Evolutionary conservation across 2,329 filamentous ascomycete species (phyloP), one percentile per base, ranked within the genome.

Genomic region (Simplicillium sp.): DNA sequence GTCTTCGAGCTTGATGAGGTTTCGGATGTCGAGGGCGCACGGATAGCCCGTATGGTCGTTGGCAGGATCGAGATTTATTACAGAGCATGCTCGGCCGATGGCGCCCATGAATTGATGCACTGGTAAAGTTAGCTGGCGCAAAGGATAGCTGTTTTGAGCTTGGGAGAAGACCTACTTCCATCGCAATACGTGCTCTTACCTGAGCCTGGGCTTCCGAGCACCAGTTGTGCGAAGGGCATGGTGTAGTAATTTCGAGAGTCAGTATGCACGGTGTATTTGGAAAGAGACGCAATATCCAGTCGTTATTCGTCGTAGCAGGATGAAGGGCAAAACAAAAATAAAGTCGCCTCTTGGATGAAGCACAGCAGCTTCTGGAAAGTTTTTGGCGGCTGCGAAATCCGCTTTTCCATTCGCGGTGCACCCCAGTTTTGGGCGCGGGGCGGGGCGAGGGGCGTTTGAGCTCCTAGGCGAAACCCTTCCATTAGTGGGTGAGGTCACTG

Each of bases 161-260:
- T 28, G 38, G n/a, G 7, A 17, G 13, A 6, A 29, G 28, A 55
- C 78, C 61, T 62, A 82, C 79, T 95, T 58, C 92, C 92, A 79
- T 97, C 87, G 70, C 90, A 97, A 61, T 95, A 96, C 7, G 92
- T 98, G 49, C 88, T 96, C 68, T 98, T 98, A 46, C 92, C 92
- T 25, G 88, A 81, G 54, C 92, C 92, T 7, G 92, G 92, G 50
- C 89, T 90, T n/a, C 92, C 92, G 53, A 95, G 80, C 31, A 95
- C 80, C 34, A 96, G 80, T 66, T 94, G 85, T 44, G 71, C 75
- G 54, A 80, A 80, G 38, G 75, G 73, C 75, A 80, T 80, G 20
- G 31, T 33, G 13, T 53, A 53, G 48, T 18, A 44, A 38, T 46
- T 39, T 49, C 37, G 12, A 9, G 20, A 9, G 9, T 25, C 20